These are phyloP conservation scores for Fraxinus sp. DNA, from an alignment of 305 asterid genomes.

Conservation along the genomic window DNA sequence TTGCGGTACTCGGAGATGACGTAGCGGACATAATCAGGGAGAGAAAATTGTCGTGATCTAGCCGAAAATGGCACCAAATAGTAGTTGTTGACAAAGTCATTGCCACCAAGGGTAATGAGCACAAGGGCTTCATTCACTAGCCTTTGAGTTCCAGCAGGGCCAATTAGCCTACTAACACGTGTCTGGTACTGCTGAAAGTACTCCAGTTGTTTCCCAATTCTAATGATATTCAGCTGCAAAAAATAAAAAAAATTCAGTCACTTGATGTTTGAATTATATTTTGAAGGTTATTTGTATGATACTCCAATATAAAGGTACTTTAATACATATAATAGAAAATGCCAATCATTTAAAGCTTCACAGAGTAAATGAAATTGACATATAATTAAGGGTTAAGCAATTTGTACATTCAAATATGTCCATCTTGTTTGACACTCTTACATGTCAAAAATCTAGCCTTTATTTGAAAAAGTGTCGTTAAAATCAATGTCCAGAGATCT, in stretches of 20 bases:
- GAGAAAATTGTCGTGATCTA: conserved; percentile 61
- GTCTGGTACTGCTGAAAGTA: conserved; percentile 61
- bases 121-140: conserved; percentile 64
- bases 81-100: conserved; percentile 75
- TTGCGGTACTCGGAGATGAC: conserved; percentile 64
- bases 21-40: conserved; percentile 54
- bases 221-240: conserved; percentile 60
- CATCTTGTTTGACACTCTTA: too few relatives aligned
- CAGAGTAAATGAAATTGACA: neutral
- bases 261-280: neutral
- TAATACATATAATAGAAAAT: neutral
- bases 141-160: conserved; percentile 39
- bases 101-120: conserved; percentile 72
- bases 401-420: too few relatives aligned
- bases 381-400: neutral
- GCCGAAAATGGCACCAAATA: conserved; percentile 65
- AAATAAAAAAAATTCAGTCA: neutral
- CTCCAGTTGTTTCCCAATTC: conserved; percentile 56
- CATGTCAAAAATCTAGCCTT: too few relatives aligned
- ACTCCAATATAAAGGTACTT: neutral
- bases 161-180: conserved; percentile 47
- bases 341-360: neutral
- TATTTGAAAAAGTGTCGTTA: too few relatives aligned
- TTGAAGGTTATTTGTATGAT: neutral
- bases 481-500: too few relatives aligned